A percentile compares a stretch with the other conserved stretches of the same genome.
Evolutionary conservation across 176 grass and related monocot genomes (phyloP).

Genomic region (Poa annua): DNA sequence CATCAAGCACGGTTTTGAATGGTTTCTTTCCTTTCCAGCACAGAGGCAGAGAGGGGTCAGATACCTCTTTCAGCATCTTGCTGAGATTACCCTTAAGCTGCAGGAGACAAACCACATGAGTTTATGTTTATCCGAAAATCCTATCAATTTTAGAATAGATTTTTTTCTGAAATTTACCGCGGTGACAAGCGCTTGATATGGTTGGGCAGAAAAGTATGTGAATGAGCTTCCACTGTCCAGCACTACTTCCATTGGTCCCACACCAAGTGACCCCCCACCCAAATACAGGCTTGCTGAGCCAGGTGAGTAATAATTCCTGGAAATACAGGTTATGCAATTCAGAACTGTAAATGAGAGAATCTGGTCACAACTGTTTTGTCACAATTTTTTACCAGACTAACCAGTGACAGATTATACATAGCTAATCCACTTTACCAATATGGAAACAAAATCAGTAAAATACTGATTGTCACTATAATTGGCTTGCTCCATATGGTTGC

Average conservation of each 20-base stretch:
- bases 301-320: slow-evolving; percentile 94
- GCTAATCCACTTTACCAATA: background rate
- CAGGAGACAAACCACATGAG: slow-evolving; percentile 38
- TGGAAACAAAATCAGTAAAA: background rate
- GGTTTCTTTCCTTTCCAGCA: slow-evolving; percentile 93
- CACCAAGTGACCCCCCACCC: slow-evolving; percentile 50
- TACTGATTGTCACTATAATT: background rate
- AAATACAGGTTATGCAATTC: slow-evolving; percentile 27
- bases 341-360: slow-evolving; percentile 16
- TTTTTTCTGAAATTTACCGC: slow-evolving; percentile 53
- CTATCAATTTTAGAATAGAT: background rate
- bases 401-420: background rate
- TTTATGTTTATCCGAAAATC: slow-evolving; percentile 16
- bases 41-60: slow-evolving; percentile 72
- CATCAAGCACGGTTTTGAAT: slow-evolving; percentile 84
- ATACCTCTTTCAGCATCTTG: slow-evolving; percentile 62
- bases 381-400: background rate
- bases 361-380: background rate
- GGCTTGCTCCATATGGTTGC: slow-evolving; percentile 4
- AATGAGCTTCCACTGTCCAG: slow-evolving; percentile 93
- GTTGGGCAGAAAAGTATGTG: slow-evolving; percentile 81
- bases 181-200: slow-evolving; percentile 76
- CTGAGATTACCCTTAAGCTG: slow-evolving; percentile 74
- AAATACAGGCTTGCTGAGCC: slow-evolving; percentile 80
- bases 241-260: slow-evolving; percentile 77